Conservation (phyloP, 2,329 filamentous ascomycete species). For the Pseudocercospora macadamiae region DNA sequence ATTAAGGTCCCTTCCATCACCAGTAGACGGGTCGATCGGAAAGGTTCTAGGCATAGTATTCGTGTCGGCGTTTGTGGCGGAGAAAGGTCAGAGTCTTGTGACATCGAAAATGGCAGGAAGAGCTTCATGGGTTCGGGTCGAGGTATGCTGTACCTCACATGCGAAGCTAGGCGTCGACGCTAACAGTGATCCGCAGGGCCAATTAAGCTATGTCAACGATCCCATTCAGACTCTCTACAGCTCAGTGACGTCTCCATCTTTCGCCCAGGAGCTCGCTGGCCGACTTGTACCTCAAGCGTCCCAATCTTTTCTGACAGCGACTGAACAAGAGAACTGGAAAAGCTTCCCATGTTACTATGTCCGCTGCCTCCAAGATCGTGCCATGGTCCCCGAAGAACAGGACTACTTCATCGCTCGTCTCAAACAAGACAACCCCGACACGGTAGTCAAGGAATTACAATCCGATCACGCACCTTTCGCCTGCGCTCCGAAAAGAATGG, state of each 20-base stretch:
- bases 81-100: conserved; percentile 20
- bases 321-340: conserved; percentile 19
- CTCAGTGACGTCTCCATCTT: neutral
- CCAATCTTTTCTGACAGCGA: conserved; percentile 13
- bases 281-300: conserved; percentile 19
- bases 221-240: conserved; percentile 20
- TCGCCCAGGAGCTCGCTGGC: conserved; percentile 4
- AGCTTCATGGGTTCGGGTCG: conserved; percentile 22
- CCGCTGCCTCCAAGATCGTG: conserved; percentile 19
- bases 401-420: conserved; percentile 20
- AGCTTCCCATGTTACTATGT: conserved; percentile 15
- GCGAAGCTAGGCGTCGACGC: too few relatives aligned
- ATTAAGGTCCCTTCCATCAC: conserved; percentile 13
- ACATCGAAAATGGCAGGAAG: conserved; percentile 18
- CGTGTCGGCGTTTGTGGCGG: conserved; percentile 27
- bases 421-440: neutral
- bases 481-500: conserved; percentile 13
- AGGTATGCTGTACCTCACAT: conserved; percentile 17
- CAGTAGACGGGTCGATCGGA: conserved; percentile 7
- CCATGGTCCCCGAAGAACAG: conserved; percentile 20
- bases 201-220: conserved; percentile 14
- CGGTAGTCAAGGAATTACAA: conserved; percentile 14
- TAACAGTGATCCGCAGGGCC: too few relatives aligned
- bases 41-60: conserved; percentile 26
- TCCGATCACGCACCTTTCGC: conserved; percentile 24